Percentiles rank a stretch among this genome's conserved stretches.
Evolutionary conservation across 352 stramenopile genomes (phyloP).

Genomic region (Phytophthora sp.): DNA sequence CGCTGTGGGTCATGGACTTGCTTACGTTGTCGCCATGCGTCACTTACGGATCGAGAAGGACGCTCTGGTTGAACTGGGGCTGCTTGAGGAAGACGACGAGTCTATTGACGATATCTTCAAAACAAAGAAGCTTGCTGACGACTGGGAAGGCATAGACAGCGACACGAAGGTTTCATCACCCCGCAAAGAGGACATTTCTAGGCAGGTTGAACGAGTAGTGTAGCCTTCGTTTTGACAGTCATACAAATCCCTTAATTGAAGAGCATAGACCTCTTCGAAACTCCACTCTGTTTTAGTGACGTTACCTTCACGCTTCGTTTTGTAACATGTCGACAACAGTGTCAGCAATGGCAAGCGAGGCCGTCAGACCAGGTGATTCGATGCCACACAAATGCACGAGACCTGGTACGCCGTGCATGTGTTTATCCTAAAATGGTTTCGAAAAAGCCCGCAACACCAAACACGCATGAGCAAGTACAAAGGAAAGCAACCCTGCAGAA

Average conservation of each 20-base stretch:
- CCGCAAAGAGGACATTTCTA: constrained; percentile 20
- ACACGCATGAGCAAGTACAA: background rate
- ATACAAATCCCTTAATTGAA: too few relatives aligned
- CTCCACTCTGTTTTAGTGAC: background rate
- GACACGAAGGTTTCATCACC: constrained; percentile 10
- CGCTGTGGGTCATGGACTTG: constrained; percentile 30
- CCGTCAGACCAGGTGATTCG: constrained; percentile 95
- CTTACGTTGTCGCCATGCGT: constrained; percentile 38
- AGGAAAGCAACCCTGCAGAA: background rate
- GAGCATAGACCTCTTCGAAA: too few relatives aligned
- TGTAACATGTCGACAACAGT: constrained; percentile 62
- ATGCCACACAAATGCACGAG: constrained; percentile 96
- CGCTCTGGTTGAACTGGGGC: constrained; percentile 35
- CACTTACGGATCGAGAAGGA: constrained; percentile 50
- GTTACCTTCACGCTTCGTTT: constrained; percentile 19
- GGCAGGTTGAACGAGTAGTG: constrained; percentile 21
- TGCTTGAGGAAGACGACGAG: constrained; percentile 37
- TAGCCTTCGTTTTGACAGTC: constrained; percentile 10
- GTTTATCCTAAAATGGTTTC: constrained; percentile 39
- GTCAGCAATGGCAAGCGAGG: constrained; percentile 87
- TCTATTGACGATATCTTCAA: constrained; percentile 35
- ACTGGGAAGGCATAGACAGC: constrained; percentile 20
- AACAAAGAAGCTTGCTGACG: constrained; percentile 33
- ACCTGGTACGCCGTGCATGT: constrained; percentile 77
- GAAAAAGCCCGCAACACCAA: background rate